Evolutionary conservation across 148 eudicot species (phyloP), one percentile per base, ranked within the genome.

Genomic region (Polygonum maritimum): DNA sequence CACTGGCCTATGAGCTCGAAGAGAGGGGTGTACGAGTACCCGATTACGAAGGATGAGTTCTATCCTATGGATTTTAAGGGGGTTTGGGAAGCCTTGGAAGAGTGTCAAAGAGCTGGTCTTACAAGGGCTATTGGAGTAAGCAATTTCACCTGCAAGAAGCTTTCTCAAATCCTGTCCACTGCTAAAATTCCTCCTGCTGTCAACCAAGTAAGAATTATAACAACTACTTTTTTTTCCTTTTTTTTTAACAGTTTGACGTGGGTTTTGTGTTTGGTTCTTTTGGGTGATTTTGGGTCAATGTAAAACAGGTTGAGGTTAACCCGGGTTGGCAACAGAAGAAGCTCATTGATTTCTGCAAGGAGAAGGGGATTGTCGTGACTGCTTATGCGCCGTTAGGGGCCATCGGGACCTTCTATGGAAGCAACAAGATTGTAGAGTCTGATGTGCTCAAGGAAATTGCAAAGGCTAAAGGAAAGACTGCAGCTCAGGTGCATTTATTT

Each of bases 251-350:
- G 15, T 77, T 62, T 62, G 36, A 71, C 33, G 31, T 19, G 31
- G 16, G 21, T 18, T 65, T 33, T 80, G 14, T 58, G 60, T 38
- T n/a, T 69, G 22, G 9, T 31, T 67, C 41, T 67, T 31, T 67
- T 8, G 14, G 71, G 38, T 69, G 19, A 36, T 69, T 69, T 18
- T 5, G 48, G 26, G 40, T 26, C 26, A 19, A 79, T 49, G 63
- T 62, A 82, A 69, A 52, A 80, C 19, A 88, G 92, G 92, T 87
- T 75, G 94, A 90, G 75, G 86, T 88, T 38, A 88, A 80, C 77
- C 90, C 90, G 26, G 78, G 79, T 63, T 88, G 92, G 89, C 91
- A 88, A 78, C 94, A 88, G 71, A 88, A 83, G 84, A 80, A 90
- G 74, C 85, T 88, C 77, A 84, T 71, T 78, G 82, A 88, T 21